Evolutionary conservation across 1,139 yeast species (phyloP), one percentile per base, ranked within the genome.

Genomic region (Ogataea hybrid): DNA sequence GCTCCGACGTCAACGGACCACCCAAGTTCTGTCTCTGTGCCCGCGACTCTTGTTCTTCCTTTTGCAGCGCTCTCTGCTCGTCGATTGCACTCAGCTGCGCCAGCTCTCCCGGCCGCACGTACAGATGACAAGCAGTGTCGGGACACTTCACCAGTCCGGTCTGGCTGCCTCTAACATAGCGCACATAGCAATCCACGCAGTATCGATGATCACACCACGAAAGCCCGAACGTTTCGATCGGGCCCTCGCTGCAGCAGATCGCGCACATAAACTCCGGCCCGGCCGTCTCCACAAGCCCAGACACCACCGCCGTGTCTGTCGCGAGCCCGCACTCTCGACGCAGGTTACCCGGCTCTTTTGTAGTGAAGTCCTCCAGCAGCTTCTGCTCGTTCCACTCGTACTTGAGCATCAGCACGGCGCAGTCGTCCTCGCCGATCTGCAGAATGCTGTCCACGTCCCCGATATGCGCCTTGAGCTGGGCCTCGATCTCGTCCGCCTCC

Each of bases 311-410:
- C 38, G 46, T 50, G 7, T 38, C 37, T 18, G 67, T 58, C 29
- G 83, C 11, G 63, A 56, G 38, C 1, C 62, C 64, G 20, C 46
- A 37, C 8, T 39, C 63, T 4, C 58, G 53, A 28, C 75, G 59
- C 2, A 82, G 68, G 12, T 63, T 59, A 5, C 63, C 67, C 40
- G 75, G 68, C 46, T 78, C 67, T 37, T 76, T 83, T 11, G 49
- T 46, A 56, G 84, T 79, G 64, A 75, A 86, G 34, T 72, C 73
- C 47, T 87, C 90, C 41, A 86, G 68, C 31, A 87, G 71, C 39
- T 75, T 75, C 45, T 86, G 94, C 34, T 76, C 75, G 58, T 83
- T 87, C 96, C 96, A 88, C 37, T 75, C 72, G 59, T 70, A 82
- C 43, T 68, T 62, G 39, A 83, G 79, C 32, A 87, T 67, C 58